phyloP scores from a whole-genome alignment of 495 filamentous ascomycete species.

The Umbilicaria muhlenbergii region DNA sequence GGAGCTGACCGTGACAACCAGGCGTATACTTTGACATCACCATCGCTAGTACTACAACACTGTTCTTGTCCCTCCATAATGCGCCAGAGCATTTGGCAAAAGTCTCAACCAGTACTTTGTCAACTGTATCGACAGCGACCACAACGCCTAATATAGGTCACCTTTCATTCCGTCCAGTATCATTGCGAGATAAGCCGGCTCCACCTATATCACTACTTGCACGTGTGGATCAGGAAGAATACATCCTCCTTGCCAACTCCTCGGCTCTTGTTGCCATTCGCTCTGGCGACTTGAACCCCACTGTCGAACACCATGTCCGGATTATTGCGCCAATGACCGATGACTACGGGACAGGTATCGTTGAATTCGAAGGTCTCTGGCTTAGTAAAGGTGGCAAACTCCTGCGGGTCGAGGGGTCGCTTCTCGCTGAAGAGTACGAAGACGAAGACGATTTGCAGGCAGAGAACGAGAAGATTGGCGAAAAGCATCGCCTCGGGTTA shows the following conservation, averaged over 20 bases:
- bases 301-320: slow-evolving; percentile 16
- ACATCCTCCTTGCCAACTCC: slow-evolving; percentile 18
- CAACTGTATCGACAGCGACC: not conserved
- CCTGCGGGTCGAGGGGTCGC: slow-evolving; percentile 13
- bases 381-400: slow-evolving; percentile 20
- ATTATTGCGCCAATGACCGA: slow-evolving; percentile 24
- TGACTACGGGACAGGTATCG: slow-evolving; percentile 14
- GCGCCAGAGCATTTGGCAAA: not conserved
- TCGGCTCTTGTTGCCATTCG: slow-evolving; percentile 16
- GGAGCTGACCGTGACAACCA: not conserved
- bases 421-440: slow-evolving; percentile 10
- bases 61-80: slow-evolving; percentile 23
- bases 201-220: slow-evolving; percentile 21
- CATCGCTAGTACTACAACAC: slow-evolving; percentile 15
- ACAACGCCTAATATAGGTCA: slow-evolving; percentile 4
- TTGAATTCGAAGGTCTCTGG: slow-evolving; percentile 24
- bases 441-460: slow-evolving; percentile 12
- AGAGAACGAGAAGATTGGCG: slow-evolving; percentile 13
- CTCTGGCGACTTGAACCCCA: slow-evolving; percentile 11
- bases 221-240: slow-evolving; percentile 22
- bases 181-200: slow-evolving; percentile 12
- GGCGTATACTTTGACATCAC: slow-evolving; percentile 24
- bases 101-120: not conserved
- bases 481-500: slow-evolving; percentile 11
- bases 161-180: slow-evolving; percentile 13